These are phyloP conservation scores for Picochlorum sp. DNA, from an alignment of 139 green algal species.

Conservation along the genomic window DNA sequence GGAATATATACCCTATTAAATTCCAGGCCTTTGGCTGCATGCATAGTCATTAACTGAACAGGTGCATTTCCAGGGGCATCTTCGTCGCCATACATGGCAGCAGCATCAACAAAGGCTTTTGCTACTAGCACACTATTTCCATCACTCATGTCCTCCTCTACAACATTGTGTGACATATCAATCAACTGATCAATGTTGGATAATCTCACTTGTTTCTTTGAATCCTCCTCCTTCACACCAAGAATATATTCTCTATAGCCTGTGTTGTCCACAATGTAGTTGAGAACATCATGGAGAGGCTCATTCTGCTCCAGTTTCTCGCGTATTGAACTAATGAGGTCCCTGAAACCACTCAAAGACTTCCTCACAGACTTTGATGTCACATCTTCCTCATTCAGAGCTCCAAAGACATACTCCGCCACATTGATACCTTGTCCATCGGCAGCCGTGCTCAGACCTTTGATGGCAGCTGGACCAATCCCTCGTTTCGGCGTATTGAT, in stretches of 20 bases:
- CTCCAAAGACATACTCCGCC: not conserved
- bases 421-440: not conserved
- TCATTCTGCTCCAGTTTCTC: not conserved
- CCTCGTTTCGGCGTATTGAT: conserved; percentile 44
- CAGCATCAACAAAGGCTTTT: conserved; percentile 36
- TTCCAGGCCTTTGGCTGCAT: conserved; percentile 57
- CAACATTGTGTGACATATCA: too few species aligned
- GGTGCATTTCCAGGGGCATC: conserved; percentile 16
- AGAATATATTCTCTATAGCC: conserved; percentile 23
- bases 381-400: not conserved
- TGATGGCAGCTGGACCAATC: conserved; percentile 16
- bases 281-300: conserved; percentile 9
- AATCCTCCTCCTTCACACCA: conserved; percentile 17
- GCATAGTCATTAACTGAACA: conserved; percentile 52
- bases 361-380: not conserved
- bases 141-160: conserved; percentile 1
- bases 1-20: conserved; percentile 45
- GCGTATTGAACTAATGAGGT: conserved; percentile 10
- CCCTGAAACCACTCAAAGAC: conserved; percentile 21
- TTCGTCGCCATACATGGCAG: conserved; percentile 27
- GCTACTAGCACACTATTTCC: not conserved
- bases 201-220: too few species aligned
- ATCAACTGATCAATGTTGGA: not conserved
- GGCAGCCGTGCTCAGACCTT: not conserved
- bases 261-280: conserved; percentile 4